phyloP scores from a whole-genome alignment of 768 basidiomycete species.

The Suillus subluteus region DNA sequence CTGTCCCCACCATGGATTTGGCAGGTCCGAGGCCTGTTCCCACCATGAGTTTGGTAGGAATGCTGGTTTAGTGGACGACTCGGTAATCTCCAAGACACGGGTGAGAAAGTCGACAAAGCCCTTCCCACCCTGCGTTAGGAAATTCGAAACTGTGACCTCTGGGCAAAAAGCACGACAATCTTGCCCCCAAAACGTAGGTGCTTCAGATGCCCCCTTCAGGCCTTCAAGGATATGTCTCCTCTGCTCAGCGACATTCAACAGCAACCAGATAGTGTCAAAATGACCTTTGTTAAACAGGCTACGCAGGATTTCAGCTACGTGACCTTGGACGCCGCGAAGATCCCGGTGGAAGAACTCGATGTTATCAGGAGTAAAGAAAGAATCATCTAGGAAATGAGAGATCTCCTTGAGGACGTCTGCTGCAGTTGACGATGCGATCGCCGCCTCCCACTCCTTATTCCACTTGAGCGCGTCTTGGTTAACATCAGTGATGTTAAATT shows the following conservation, averaged over 20 bases:
- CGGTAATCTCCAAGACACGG: slow-evolving; percentile 4
- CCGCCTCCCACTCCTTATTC: slow-evolving; percentile 27
- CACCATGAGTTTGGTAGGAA: slow-evolving; percentile 7
- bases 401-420: slow-evolving; percentile 16
- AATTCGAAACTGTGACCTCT: slow-evolving; percentile 17
- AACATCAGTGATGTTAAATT: slow-evolving; percentile 11
- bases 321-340: background rate
- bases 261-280: slow-evolving; percentile 20
- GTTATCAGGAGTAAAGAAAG: too few species aligned
- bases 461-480: slow-evolving; percentile 19
- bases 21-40: slow-evolving; percentile 15
- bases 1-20: slow-evolving; percentile 14
- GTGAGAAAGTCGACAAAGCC: slow-evolving; percentile 13
- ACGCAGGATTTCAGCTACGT: background rate
- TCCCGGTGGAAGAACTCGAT: slow-evolving; percentile 10
- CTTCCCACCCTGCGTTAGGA: slow-evolving; percentile 17
- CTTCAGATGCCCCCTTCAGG: slow-evolving; percentile 14
- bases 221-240: slow-evolving; percentile 22
- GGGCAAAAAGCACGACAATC: slow-evolving; percentile 24
- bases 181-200: slow-evolving; percentile 4
- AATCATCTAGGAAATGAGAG: background rate
- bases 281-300: background rate
- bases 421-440: slow-evolving; percentile 13
- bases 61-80: slow-evolving; percentile 2
- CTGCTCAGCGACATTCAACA: slow-evolving; percentile 19